Evolutionary conservation across 345 rosid genomes (phyloP).

Genomic region (Citrus australasica): DNA sequence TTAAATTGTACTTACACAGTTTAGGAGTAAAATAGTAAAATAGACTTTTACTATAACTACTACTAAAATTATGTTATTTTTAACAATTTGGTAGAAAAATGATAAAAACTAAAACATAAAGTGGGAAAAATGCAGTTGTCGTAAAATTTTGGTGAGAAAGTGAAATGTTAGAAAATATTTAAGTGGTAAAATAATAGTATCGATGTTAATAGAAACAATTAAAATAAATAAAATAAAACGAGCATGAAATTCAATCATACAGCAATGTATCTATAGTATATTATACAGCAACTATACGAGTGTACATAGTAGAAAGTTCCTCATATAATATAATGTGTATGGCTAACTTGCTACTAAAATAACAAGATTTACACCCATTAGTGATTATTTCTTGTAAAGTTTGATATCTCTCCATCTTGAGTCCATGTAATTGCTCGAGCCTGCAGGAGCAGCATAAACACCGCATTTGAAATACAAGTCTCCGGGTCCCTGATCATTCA

Average conservation of each 20-base stretch:
- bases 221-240: neutral
- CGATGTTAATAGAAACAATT: neutral
- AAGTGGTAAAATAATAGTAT: no score
- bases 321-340: neutral
- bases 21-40: no score
- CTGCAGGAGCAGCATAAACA: conserved; percentile 28
- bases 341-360: neutral
- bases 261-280: neutral
- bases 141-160: no score
- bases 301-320: neutral
- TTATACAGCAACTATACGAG: neutral
- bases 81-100: no score
- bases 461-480: conserved; percentile 38
- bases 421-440: conserved; percentile 36
- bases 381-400: conserved; percentile 24
- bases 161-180: no score
- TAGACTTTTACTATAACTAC: no score
- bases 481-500: conserved; percentile 18
- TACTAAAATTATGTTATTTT: no score
- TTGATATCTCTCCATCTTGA: conserved; percentile 40
- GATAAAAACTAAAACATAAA: no score
- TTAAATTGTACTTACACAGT: no score
- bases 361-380: neutral
- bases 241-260: neutral
- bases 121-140: no score